Conservation (phyloP, 2,329 filamentous ascomycete species). For the Metarhizium brunneum region DNA sequence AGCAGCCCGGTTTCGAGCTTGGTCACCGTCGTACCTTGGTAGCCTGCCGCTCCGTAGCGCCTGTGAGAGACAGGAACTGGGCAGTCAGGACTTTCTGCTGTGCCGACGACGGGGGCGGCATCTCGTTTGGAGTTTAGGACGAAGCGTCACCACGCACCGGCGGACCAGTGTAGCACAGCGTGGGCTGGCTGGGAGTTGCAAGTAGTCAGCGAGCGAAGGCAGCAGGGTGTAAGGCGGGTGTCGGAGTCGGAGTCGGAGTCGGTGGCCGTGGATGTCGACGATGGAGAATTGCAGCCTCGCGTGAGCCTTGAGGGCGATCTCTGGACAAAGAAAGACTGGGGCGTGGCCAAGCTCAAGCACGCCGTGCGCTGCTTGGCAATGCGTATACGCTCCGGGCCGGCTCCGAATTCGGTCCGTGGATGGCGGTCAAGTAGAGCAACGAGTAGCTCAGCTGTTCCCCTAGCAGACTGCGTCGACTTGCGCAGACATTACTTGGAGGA, state of each 20-base stretch:
- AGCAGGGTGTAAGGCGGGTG: not conserved
- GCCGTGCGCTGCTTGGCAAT: not conserved
- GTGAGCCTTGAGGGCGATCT: not conserved
- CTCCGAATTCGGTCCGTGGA: not conserved
- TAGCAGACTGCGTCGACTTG: slow-evolving; percentile 1
- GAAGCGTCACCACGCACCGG: not conserved
- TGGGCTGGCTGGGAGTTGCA: not conserved
- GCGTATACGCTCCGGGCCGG: not conserved
- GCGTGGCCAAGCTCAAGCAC: not conserved
- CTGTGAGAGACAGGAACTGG: slow-evolving; percentile 35
- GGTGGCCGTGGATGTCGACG: not conserved
- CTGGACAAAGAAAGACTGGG: not conserved
- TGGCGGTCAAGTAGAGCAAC: no score
- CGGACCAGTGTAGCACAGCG: not conserved
- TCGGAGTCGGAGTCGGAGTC: not conserved
- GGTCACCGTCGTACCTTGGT: slow-evolving; percentile 29
- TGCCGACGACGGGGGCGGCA: slow-evolving; percentile 27
- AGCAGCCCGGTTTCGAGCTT: not conserved
- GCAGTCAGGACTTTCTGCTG: slow-evolving; percentile 31
- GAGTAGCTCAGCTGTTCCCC: no score
- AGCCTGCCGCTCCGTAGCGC: slow-evolving; percentile 33
- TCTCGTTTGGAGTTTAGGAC: slow-evolving; percentile 15
- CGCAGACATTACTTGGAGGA: not conserved
- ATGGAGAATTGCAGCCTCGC: not conserved
- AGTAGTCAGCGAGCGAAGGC: not conserved